Conservation (phyloP, 352 stramenopile genomes). For the Pythium folliculosum region DNA sequence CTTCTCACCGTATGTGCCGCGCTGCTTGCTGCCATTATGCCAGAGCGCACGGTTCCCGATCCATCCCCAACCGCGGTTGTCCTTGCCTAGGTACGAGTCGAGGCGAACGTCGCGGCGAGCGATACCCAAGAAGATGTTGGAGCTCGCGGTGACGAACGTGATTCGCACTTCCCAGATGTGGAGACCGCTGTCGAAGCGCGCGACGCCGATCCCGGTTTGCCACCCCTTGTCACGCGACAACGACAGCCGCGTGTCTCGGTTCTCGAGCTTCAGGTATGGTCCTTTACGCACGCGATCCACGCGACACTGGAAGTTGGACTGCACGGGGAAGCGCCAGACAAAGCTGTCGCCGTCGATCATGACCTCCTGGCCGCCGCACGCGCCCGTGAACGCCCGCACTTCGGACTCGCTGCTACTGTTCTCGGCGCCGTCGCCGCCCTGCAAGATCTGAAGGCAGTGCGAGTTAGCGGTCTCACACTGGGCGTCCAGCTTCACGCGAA, state of each 20-base stretch:
- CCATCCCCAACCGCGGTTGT: constrained; percentile 91
- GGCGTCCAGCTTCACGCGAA: constrained; percentile 76
- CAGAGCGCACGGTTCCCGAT: constrained; percentile 90
- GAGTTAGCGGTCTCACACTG: constrained; percentile 82
- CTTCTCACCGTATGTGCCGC: constrained; percentile 89
- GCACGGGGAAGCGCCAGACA: constrained; percentile 85
- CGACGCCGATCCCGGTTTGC: constrained; percentile 88
- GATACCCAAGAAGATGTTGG: constrained; percentile 89
- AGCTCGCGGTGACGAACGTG: constrained; percentile 85
- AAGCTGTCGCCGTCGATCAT: constrained; percentile 88
- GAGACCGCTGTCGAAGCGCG: constrained; percentile 80
- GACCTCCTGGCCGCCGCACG: constrained; percentile 82
- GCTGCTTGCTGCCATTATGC: constrained; percentile 91
- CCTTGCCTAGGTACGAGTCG: constrained; percentile 91
- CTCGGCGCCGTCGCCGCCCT: constrained; percentile 57
- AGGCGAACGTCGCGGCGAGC: constrained; percentile 81
- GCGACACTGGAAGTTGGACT: constrained; percentile 89
- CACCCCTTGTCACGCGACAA: constrained; percentile 87
- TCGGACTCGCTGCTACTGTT: constrained; percentile 67
- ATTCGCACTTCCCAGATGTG: constrained; percentile 91
- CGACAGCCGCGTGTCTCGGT: constrained; percentile 79
- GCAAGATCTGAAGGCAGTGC: constrained; percentile 87
- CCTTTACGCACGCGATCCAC: constrained; percentile 85
- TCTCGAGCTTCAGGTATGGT: constrained; percentile 89
- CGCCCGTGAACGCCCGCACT: constrained; percentile 81